These are phyloP conservation scores for Podospora sp. DNA, from an alignment of 495 filamentous ascomycete genomes.

Conservation along the genomic window DNA sequence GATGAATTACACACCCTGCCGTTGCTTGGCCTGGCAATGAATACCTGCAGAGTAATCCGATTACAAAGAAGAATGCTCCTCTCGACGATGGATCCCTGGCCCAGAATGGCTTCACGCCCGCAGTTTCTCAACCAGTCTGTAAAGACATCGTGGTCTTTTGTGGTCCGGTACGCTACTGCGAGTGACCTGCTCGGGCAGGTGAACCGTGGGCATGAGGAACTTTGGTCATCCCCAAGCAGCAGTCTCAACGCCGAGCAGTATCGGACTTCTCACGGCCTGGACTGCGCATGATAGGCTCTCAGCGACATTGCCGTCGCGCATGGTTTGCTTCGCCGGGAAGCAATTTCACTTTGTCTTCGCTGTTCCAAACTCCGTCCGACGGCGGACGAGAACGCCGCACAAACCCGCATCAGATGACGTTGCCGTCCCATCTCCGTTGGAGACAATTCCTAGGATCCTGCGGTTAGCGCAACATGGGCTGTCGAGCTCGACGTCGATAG, in stretches of 20 bases:
- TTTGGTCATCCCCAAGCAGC: background rate
- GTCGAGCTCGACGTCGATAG: background rate
- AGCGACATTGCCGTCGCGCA: background rate
- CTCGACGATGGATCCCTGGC: background rate
- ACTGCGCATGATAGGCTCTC: background rate
- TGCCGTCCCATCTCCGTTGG: background rate
- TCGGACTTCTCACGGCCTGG: background rate
- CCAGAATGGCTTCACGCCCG: background rate
- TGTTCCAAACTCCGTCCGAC: conserved; percentile 1
- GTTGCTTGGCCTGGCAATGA: background rate
- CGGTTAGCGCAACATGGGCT: background rate
- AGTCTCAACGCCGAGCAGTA: background rate
- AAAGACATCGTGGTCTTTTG: background rate
- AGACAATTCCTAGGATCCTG: background rate
- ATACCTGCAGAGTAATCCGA: conserved; percentile 6
- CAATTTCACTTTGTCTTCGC: conserved; percentile 1
- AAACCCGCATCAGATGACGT: conserved; percentile 10
- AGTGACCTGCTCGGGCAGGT: background rate
- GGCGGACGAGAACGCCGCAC: background rate
- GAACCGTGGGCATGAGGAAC: background rate
- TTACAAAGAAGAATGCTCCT: conserved; percentile 6
- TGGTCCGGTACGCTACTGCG: background rate
- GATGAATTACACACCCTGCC: conserved; percentile 1
- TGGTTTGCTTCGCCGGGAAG: background rate
- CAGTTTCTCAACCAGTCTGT: background rate